phyloP scores from a whole-genome alignment of 148 eudicot genomes.

The Spergularia marina region DNA sequence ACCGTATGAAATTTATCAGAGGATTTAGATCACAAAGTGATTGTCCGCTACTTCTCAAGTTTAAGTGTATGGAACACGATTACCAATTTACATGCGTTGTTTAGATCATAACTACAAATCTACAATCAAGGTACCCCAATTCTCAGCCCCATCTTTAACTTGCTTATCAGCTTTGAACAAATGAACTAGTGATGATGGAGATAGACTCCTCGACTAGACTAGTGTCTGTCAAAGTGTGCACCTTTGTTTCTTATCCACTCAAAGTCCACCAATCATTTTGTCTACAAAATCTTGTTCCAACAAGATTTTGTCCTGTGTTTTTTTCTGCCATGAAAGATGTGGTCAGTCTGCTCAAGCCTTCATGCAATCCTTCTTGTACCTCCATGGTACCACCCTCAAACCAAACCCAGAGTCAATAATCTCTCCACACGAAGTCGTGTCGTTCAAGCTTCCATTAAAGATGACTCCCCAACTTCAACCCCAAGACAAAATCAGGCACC shows the following conservation, averaged over 20 bases:
- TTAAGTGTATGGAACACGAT: too few species aligned
- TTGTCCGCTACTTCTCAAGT: too few species aligned
- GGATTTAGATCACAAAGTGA: too few species aligned
- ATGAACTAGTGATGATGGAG: too few species aligned
- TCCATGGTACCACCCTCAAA: conserved; percentile 33
- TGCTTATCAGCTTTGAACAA: too few species aligned
- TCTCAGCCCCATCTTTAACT: too few species aligned
- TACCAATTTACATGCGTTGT: too few species aligned
- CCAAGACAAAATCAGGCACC: conserved; percentile 42
- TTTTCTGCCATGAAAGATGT: conserved; percentile 34
- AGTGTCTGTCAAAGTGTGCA: background rate
- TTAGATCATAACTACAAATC: too few species aligned
- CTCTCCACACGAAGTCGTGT: background rate
- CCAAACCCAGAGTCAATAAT: conserved; percentile 7
- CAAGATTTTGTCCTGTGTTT: background rate
- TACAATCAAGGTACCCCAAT: too few species aligned
- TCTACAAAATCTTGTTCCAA: background rate
- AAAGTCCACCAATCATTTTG: background rate
- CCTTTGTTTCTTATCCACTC: conserved; percentile 23
- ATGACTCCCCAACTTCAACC: conserved; percentile 34
- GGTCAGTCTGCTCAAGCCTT: conserved; percentile 38
- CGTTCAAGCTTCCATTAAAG: conserved; percentile 34
- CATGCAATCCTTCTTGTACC: conserved; percentile 31
- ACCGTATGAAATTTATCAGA: too few species aligned
- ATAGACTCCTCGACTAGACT: too few species aligned